phyloP scores from a whole-genome alignment of 2,329 filamentous ascomycete species.

The Endothia cerciana region DNA sequence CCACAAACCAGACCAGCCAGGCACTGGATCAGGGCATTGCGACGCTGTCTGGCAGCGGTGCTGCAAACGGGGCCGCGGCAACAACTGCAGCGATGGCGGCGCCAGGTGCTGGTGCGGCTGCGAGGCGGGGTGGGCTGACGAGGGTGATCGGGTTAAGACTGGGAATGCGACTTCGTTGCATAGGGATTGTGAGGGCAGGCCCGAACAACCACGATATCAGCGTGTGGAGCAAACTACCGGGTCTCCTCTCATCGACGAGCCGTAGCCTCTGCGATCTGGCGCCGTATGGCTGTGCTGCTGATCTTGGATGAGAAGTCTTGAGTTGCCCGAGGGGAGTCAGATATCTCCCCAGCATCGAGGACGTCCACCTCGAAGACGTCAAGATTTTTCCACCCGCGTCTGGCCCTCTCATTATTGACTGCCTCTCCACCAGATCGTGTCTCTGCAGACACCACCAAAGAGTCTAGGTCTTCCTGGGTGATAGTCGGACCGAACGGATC shows the following conservation, averaged over 20 bases:
- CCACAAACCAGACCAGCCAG: slow-evolving; percentile 18
- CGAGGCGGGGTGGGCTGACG: background rate
- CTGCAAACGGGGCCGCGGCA: background rate
- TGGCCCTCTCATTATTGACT: slow-evolving; percentile 80
- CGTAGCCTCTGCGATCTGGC: slow-evolving; percentile 46
- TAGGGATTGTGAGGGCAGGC: background rate
- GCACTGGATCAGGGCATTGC: slow-evolving; percentile 20
- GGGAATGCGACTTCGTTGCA: background rate
- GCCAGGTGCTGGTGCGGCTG: background rate
- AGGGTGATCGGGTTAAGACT: background rate
- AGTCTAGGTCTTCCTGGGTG: slow-evolving; percentile 76
- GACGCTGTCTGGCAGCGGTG: slow-evolving; percentile 13
- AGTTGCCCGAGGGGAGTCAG: slow-evolving; percentile 45
- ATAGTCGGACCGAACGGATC: slow-evolving; percentile 92
- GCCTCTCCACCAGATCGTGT: slow-evolving; percentile 81
- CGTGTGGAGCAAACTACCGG: background rate
- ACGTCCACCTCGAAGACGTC: slow-evolving; percentile 90
- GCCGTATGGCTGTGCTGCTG: slow-evolving; percentile 84
- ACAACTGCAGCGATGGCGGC: background rate
- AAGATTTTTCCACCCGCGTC: slow-evolving; percentile 75
- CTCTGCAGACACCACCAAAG: slow-evolving; percentile 85
- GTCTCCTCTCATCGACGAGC: slow-evolving; percentile 8
- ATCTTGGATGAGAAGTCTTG: slow-evolving; percentile 81
- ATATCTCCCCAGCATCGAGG: slow-evolving; percentile 67
- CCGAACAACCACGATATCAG: background rate